Base-by-base conservation (phyloP, 2,329 filamentous ascomycete genomes). In the Alternaria gansuensis region DNA sequence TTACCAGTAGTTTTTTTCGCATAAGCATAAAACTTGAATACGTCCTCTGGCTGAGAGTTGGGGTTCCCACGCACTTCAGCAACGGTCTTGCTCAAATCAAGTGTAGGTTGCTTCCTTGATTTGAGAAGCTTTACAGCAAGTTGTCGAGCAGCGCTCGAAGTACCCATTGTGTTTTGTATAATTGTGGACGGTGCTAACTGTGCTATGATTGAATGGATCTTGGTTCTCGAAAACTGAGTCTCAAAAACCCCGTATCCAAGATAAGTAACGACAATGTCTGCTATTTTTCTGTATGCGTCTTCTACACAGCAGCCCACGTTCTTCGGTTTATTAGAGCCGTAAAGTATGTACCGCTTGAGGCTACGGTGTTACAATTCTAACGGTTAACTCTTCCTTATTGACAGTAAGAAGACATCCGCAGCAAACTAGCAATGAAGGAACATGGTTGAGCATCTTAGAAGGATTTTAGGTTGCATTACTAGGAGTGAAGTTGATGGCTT, bases 401-500 rank as follows among this genome's bases (percentile, higher is more conserved):
- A 71, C 54, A 17, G 21, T 33, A 21, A 72, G 44, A 52, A 72
- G 57, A 37, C 67, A 69, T 41, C 70, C 67, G n/a, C 68, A 71
- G 54, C 61, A 65, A 31, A 58, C 51, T 40, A 71, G 28, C 36
- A 64, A 59, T 5, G 59, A 61, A 8, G 67, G 33, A 7, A 67
- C 48, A 17, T 70, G 40, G 21, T 70, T 65, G 14, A 69, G n/a
- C 5, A 64, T 7, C 14, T 33, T 63, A 2, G 66, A 59, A 7
- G 62, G 43, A 45, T 63, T 45, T 62, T 61, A 69, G 0, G 11
- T 46, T 5, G 59, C 41, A 44, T 78, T 60, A 1, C 78, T 77
- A 5, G 74, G 71, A 2, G 58, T 55, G 0, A 82, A 75, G 13
- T 78, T 79, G 0, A 80, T 49, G 5, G 78, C 77, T 67, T 81